Base-by-base conservation (phyloP, 345 rosid species). In the Nasturtium officinale region DNA sequence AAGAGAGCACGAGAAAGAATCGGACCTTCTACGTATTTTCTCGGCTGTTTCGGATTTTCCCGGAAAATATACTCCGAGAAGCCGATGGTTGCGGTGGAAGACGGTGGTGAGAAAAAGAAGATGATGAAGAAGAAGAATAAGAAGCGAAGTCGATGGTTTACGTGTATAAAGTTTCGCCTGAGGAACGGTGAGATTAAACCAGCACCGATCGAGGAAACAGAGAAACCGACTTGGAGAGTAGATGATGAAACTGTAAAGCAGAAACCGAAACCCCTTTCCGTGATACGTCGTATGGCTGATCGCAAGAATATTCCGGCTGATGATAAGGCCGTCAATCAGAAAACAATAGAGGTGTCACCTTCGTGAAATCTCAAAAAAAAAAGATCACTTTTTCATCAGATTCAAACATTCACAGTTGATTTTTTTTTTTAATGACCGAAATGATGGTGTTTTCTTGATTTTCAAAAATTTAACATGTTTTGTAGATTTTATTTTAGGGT, bases 21-120 rank as follows among this genome's bases (percentile, higher is more conserved):
- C 68, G 40, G 62, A n/a, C 45, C 75, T 65, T 71, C 61, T 28
- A 21, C 67, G 17, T 67, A 62, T 37, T 80, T 86, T 61, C 76
- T 83, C 1, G 42, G 73, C 18, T 86, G 90, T 73, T 84, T 88
- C 47, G 87, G 93, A 21, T 61, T 78, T 28, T 68, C 81, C 67
- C 17, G 71, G 50, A 69, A 78, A 51, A 53, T 25, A 26, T 76
- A 77, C 18, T 50, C 78, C 7, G 61, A 23, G 15, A 53, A 74
- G 20, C 33, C 50, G 42, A 29, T 50, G 47, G 33, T 69, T 45
- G 6, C 45, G 29, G 42, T 23, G 13, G 61, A 71, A 29, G 61
- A 57, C 18, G 68, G 33, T 50, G 55, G 15, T 18, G 71, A 64
- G n/a, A 48, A 45, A 29, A 53, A 45, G 46, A 52, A 3, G 74